Percentiles rank a stretch among this genome's conserved stretches.
Evolutionary conservation across 1,139 yeast genomes (phyloP).

Genomic region (Diutina neorugosa): DNA sequence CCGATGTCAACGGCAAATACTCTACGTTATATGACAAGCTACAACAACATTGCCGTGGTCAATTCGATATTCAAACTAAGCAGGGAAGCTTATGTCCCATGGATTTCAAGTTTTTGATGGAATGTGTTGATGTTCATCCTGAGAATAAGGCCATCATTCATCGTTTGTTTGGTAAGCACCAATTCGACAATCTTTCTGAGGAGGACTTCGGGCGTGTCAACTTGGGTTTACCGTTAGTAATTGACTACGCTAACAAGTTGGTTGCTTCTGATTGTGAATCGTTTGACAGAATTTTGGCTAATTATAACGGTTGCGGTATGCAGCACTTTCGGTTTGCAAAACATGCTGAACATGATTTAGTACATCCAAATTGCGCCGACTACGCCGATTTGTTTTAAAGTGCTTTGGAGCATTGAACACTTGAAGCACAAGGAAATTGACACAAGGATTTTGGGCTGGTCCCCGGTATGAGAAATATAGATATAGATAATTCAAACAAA

Average conservation of each 20-base stretch:
- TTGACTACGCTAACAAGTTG: conserved; percentile 43
- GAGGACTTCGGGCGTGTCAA: not conserved
- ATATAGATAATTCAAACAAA: not conserved
- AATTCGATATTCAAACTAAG: not conserved
- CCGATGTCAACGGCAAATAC: not conserved
- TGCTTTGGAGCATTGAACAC: too few relatives aligned
- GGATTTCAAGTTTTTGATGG: not conserved
- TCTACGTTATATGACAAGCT: not conserved
- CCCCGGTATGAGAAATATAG: not conserved
- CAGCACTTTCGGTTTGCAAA: conserved; percentile 12
- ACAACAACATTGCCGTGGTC: not conserved
- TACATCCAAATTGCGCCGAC: not conserved
- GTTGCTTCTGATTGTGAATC: conserved; percentile 39
- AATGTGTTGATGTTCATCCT: conserved; percentile 1
- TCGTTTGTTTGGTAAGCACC: not conserved
- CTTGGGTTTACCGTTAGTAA: conserved; percentile 28
- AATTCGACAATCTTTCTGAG: not conserved
- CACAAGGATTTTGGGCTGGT: not conserved
- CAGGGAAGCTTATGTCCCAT: not conserved
- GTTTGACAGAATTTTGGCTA: conserved; percentile 30
- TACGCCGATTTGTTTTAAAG: conserved; percentile 1
- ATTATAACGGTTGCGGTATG: conserved; percentile 28
- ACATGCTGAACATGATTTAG: not conserved
- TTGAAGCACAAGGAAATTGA: too few relatives aligned
- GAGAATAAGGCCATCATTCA: conserved; percentile 3